Percentiles rank a stretch among this genome's conserved stretches.
Evolutionary conservation across 768 basidiomycete species (phyloP).

Genomic region (Terana coerulea): DNA sequence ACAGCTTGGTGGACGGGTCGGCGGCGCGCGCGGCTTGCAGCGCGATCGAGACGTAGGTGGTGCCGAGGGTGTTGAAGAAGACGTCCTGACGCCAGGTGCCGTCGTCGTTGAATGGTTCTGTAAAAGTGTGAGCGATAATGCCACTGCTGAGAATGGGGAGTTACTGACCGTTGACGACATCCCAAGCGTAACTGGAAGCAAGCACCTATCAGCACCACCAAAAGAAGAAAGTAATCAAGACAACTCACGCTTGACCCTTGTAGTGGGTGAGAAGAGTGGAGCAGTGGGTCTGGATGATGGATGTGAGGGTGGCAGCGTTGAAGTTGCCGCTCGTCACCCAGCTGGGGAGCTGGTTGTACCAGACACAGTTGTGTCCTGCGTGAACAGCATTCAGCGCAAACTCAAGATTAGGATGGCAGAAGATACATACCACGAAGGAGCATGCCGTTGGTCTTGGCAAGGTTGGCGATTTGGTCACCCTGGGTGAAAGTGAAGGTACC

Average conservation of each 20-base stretch:
- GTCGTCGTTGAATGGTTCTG: constrained; percentile 55
- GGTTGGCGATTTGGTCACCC: constrained; percentile 41
- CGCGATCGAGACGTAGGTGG: constrained; percentile 46
- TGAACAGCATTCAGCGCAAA: background rate
- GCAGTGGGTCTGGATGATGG: constrained; percentile 33
- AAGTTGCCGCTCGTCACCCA: constrained; percentile 33
- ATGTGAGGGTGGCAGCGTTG: constrained; percentile 27
- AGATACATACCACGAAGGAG: constrained; percentile 37
- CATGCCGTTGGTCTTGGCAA: constrained; percentile 44
- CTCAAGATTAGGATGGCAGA: background rate
- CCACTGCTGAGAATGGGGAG: background rate
- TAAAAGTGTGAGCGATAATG: background rate
- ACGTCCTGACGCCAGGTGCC: constrained; percentile 51
- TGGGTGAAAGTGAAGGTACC: constrained; percentile 43
- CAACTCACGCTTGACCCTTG: constrained; percentile 17
- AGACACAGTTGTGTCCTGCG: constrained; percentile 35
- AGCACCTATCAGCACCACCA: constrained; percentile 20
- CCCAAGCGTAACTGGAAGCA: too few species aligned
- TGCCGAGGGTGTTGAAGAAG: constrained; percentile 49
- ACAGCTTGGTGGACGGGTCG: constrained; percentile 54
- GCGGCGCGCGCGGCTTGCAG: constrained; percentile 48
- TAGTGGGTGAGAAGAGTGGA: constrained; percentile 34
- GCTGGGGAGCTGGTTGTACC: constrained; percentile 41
- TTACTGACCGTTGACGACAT: constrained; percentile 44
- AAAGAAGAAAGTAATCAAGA: background rate